phyloP scores from a whole-genome alignment of 306 rosid species.

The Trichosanthes truncata region DNA sequence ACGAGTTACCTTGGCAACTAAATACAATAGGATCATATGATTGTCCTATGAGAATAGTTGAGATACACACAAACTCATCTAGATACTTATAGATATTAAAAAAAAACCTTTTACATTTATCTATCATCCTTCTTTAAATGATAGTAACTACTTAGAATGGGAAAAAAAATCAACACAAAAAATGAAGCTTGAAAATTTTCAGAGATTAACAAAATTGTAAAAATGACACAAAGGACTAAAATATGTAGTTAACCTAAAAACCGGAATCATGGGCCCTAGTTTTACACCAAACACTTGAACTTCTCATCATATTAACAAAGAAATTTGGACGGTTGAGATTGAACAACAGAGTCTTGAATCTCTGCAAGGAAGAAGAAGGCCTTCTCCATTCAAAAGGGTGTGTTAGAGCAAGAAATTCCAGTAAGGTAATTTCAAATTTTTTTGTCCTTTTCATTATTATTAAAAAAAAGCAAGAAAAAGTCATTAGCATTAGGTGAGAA shows the following conservation, averaged over 20 bases:
- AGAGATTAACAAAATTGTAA: neutral
- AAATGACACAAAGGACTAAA: no score
- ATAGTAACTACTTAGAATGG: no score
- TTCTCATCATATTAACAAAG: neutral
- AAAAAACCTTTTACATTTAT: no score
- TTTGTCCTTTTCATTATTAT: neutral
- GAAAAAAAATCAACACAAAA: no score
- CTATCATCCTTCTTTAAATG: no score
- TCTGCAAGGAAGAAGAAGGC: neutral
- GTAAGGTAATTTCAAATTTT: neutral
- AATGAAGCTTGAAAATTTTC: neutral
- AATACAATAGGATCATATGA: neutral
- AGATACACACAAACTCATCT: neutral
- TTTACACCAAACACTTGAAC: neutral
- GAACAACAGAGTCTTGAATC: neutral
- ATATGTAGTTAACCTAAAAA: neutral
- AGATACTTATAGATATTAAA: neutral
- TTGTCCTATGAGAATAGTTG: neutral
- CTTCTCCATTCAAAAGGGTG: neutral
- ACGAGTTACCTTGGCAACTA: neutral
- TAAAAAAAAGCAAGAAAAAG: conserved; percentile 1
- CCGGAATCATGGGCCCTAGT: neutral
- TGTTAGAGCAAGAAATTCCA: neutral
- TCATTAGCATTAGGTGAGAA: conserved; percentile 5
- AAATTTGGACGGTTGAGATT: neutral